Evolutionary conservation across 129 eudicot species (phyloP).

Genomic region (Flaveria sonorensis): DNA sequence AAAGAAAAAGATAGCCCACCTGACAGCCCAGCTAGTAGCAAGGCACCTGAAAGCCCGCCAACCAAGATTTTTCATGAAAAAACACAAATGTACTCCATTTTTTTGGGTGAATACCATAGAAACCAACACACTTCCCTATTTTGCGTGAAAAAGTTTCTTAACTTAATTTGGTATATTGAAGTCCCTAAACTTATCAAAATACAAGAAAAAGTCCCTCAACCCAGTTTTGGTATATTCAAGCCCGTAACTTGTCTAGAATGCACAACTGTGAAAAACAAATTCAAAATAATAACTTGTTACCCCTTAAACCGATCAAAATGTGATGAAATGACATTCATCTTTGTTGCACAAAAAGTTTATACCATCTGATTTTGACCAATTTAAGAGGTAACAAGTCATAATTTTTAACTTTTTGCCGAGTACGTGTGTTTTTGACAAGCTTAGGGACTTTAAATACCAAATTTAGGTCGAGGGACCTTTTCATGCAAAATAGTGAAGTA

Average conservation of each 20-base stretch:
- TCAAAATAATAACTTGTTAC: not conserved
- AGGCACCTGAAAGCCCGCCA: constrained; percentile 49
- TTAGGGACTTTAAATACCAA: not conserved
- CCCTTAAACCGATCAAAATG: not conserved
- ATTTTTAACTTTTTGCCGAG: not conserved
- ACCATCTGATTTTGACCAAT: not conserved
- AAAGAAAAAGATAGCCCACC: constrained; percentile 48
- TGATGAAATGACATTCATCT: not conserved
- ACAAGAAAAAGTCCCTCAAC: not conserved
- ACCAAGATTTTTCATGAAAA: constrained; percentile 38
- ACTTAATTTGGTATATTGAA: not conserved
- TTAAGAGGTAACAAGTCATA: not conserved
- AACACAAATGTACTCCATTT: constrained; percentile 43
- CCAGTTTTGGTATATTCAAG: not conserved
- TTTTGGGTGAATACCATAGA: constrained; percentile 1
- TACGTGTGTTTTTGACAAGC: not conserved
- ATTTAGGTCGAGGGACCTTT: not conserved
- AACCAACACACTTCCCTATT: not conserved
- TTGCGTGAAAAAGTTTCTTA: not conserved
- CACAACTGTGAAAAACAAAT: not conserved
- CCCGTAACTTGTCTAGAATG: constrained; percentile 2
- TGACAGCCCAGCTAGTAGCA: constrained; percentile 57
- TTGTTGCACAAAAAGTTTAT: not conserved
- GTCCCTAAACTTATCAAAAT: not conserved
- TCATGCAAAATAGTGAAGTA: not conserved